Base-by-base conservation (phyloP, 2,329 filamentous ascomycete species). In the Aspergillus nomiae region DNA sequence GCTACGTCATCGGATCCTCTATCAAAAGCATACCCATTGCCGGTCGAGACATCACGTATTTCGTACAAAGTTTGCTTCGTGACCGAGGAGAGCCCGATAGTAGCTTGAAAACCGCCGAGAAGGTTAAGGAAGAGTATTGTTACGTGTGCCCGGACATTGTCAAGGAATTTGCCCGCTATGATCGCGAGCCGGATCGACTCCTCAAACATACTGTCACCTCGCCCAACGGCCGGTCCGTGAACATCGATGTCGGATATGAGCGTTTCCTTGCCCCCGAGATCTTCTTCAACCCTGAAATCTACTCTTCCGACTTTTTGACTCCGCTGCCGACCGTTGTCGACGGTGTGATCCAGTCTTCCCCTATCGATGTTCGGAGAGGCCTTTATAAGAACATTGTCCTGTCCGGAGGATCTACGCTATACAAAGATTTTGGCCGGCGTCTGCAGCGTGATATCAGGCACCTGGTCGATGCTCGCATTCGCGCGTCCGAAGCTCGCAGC, bases 381-480 rank as follows among this genome's bases (percentile, higher is more conserved):
- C 86, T 99, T 43, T 99, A 99, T 87, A 99, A 99, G 88, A 99
- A 99, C 82, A 99, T 99, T 81, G 95, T 99, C 41, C 85, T 99
- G 43, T 98, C 94, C 4, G 95, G 95, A 76, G 95, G 95, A 72
- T 97, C 94, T 70, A 99, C 95, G 26, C 84, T 99, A 65, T 99
- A 98, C 87, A 97, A 98, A 82, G 94, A 99, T 81, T 99, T 99
- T 80, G 95, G 95, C 30, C 89, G 95, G 69, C 89, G 95, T 76
- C 85, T 99, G 83, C 96, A 99, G 82, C 89, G 95, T 76, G 96
- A 99, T 76, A 99, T 99, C 76, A 92, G 95, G 81, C 92, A 97
- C 76, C 82, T 99, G 63, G 95, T 98, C 48, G 95, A 99, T 75
- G 92, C 90, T 21, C 88, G 95, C 71, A 97, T 99, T 76, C 89